These are phyloP conservation scores for Colletotrichum kahawae DNA, from an alignment of 2,329 filamentous ascomycete species.

Conservation along the genomic window DNA sequence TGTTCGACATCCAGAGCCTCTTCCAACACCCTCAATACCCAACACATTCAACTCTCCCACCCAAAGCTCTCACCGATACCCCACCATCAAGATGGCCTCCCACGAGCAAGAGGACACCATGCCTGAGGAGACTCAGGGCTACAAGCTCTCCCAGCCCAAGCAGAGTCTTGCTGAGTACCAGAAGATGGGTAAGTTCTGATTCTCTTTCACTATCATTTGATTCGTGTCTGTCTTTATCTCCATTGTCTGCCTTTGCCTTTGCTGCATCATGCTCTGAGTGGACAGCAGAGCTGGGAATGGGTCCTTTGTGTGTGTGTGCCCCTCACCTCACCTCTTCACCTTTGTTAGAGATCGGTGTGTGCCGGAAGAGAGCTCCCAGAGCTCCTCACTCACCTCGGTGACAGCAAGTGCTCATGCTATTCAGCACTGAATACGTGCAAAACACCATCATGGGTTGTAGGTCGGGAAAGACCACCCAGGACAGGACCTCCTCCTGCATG, in stretches of 20 bases:
- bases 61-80: conserved; percentile 1
- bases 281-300: background rate
- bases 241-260: background rate
- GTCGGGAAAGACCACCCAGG: background rate
- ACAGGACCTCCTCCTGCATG: background rate
- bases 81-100: conserved; percentile 63
- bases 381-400: background rate
- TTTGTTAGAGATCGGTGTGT: background rate
- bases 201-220: background rate
- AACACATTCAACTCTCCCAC: background rate
- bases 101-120: conserved; percentile 77
- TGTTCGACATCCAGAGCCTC: background rate
- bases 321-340: background rate
- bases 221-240: background rate
- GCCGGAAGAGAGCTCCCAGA: background rate
- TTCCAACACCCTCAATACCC: background rate
- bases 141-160: conserved; percentile 96
- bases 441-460: background rate
- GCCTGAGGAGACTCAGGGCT: conserved; percentile 89
- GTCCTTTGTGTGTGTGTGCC: background rate
- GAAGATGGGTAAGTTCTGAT: conserved; percentile 78
- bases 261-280: background rate
- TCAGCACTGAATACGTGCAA: background rate
- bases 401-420: background rate
- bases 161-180: conserved; percentile 96